Evolutionary conservation across 2,329 filamentous ascomycete genomes (phyloP).

Genomic region (Sarocladiaceae sp.): DNA sequence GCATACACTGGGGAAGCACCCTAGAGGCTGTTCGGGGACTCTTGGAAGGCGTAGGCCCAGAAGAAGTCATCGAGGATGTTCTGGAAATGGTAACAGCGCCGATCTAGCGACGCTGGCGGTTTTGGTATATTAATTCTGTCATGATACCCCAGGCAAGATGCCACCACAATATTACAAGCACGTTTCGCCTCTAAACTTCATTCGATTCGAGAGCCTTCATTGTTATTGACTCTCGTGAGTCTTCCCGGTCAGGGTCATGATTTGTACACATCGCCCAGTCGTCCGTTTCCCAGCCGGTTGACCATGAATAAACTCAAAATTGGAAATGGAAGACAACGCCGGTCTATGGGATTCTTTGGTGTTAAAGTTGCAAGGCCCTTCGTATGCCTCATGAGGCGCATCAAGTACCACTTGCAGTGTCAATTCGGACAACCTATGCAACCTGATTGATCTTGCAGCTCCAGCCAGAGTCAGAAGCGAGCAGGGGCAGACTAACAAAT

Average conservation of each 20-base stretch:
- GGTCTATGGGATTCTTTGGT: neutral
- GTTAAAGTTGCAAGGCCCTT: neutral
- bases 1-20: constrained; percentile 90
- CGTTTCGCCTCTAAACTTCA: too few relatives aligned
- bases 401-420: neutral
- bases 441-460: constrained; percentile 80
- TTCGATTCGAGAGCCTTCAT: neutral
- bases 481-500: constrained; percentile 67
- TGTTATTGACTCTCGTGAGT: neutral
- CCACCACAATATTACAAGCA: neutral
- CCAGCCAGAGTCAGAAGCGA: constrained; percentile 83
- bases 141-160: constrained; percentile 4
- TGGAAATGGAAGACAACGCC: constrained; percentile 3
- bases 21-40: constrained; percentile 62
- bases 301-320: neutral
- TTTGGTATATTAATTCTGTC: constrained; percentile 18
- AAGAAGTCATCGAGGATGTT: constrained; percentile 63
- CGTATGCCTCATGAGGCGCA: constrained; percentile 14
- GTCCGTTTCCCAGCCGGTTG: neutral
- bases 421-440: constrained; percentile 32
- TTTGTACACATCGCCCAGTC: neutral
- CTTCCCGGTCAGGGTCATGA: neutral
- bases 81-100: constrained; percentile 54
- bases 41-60: constrained; percentile 57
- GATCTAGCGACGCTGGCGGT: constrained; percentile 17